Conservation (phyloP, 179 eudicot species). For the Pouteria campechiana region DNA sequence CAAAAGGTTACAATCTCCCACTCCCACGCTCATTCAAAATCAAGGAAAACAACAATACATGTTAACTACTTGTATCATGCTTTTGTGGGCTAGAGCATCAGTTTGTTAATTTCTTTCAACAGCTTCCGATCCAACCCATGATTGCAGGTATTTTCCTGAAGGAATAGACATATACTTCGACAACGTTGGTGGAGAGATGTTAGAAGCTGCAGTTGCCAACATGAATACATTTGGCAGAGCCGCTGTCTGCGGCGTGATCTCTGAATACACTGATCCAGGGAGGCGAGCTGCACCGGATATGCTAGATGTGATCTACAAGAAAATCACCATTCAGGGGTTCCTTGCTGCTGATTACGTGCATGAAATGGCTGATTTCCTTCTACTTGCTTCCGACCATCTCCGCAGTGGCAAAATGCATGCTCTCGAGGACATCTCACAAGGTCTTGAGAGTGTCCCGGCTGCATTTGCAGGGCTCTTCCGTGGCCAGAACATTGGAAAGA, state of each 20-base stretch:
- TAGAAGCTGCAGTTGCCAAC: conserved; percentile 50
- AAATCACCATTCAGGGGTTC: conserved; percentile 38
- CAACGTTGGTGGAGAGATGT: conserved; percentile 58
- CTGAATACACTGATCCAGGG: conserved; percentile 26
- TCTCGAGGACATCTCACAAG: conserved; percentile 32
- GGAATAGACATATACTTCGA: conserved; percentile 70
- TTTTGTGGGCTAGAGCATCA: background rate
- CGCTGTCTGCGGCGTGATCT: conserved; percentile 42
- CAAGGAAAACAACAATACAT: too few relatives aligned
- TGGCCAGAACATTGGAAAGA: conserved; percentile 31
- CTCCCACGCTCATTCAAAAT: too few relatives aligned
- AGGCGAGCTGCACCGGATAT: conserved; percentile 20
- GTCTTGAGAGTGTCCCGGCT: conserved; percentile 27
- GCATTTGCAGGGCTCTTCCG: conserved; percentile 37
- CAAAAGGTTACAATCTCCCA: conserved; percentile 21
- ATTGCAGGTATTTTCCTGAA: conserved; percentile 38
- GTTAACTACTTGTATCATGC: too few relatives aligned
- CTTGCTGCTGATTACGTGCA: conserved; percentile 10
- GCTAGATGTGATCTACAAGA: conserved; percentile 33
- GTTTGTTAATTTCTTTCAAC: background rate
- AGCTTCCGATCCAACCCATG: too few relatives aligned
- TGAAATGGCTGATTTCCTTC: conserved; percentile 15
- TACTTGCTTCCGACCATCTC: conserved; percentile 20
- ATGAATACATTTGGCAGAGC: conserved; percentile 44
- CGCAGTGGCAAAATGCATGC: conserved; percentile 17